Conservation (phyloP, 1,284 basidiomycete species). For the Phellinidium pouzarii region DNA sequence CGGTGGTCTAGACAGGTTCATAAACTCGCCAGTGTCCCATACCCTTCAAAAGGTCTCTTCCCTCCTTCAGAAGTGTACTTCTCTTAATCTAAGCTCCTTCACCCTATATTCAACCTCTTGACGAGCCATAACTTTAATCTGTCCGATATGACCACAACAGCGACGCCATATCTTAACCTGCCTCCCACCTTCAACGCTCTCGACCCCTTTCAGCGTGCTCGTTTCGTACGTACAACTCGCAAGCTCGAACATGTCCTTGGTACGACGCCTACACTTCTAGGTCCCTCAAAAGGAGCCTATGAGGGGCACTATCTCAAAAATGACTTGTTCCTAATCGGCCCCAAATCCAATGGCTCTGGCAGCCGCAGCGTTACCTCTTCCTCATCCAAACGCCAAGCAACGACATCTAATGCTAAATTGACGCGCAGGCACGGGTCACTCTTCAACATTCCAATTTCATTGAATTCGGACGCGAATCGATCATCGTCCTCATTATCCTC, state of each 20-base stretch:
- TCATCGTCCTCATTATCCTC: slow-evolving; percentile 11
- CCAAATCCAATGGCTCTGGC: slow-evolving; percentile 14
- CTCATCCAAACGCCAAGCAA: slow-evolving; percentile 16
- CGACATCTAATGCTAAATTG: neutral
- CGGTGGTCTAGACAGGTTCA: neutral
- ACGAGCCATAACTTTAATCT: slow-evolving; percentile 5
- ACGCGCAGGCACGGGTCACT: slow-evolving; percentile 13
- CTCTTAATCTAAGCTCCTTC: neutral
- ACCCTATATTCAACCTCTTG: neutral
- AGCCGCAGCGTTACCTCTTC: slow-evolving; percentile 17
- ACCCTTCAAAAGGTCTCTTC: neutral
- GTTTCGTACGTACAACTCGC: slow-evolving; percentile 50
- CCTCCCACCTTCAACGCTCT: slow-evolving; percentile 45
- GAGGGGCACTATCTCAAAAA: slow-evolving; percentile 17
- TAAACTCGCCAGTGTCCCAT: neutral
- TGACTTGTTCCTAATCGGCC: slow-evolving; percentile 24
- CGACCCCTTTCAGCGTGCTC: slow-evolving; percentile 40
- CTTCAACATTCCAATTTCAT: slow-evolving; percentile 8
- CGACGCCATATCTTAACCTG: slow-evolving; percentile 40
- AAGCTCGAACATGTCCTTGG: slow-evolving; percentile 55
- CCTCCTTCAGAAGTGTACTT: neutral
- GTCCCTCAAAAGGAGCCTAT: slow-evolving; percentile 24
- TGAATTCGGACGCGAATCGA: slow-evolving; percentile 1
- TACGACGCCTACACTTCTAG: slow-evolving; percentile 45
- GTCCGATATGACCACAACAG: slow-evolving; percentile 26